Evolutionary conservation across 345 rosid genomes (phyloP), one percentile per base, ranked within the genome.

Genomic region (Populus deltoides): DNA sequence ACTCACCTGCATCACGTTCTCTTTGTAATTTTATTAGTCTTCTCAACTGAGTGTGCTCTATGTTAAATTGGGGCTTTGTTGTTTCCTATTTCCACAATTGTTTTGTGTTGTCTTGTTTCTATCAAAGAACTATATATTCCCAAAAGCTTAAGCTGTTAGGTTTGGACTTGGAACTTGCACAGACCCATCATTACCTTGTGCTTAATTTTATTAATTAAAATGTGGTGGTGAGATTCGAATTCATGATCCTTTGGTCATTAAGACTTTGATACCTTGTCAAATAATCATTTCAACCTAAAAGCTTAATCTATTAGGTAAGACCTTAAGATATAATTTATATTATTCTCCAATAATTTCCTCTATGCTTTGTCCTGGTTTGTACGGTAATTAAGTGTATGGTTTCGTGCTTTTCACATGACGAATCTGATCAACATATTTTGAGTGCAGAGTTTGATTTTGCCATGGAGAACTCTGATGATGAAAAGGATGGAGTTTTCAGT

Each of bases 381-480:
- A 4, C 57, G 33, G 53, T 41, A 13, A 25, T 45, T 29, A 11
- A 15, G 39, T 25, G 22, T 11, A 5, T 24, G 66, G 25, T 51
- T 8, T 62, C 70, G 39, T 38, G 27, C 15, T 57, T 17, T 76
- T 24, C 29, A 17, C 33, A 5, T 66, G 47, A 45, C 41, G 36
- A 65, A 25, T 71, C 18, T 45, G 27, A 71, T 68, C 8, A 10
- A 13, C 16, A 29, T 49, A 18, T 78, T 15, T 76, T 75, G 55
- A 73, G 24, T 76, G 82, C 83, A 78, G 86, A 75, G 78, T 77
- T 66, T 51, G 49, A 76, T 27, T 43, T 83, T 80, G 63, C 76
- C 72, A 92, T 90, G 97, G 91, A 81, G 77, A 89, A 83, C 81
- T 85, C 87, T 68, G 93, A 83, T 79, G 93, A 86, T 68, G 91